A percentile compares a stretch with the other conserved stretches of the same genome.
These are phyloP conservation scores for Vararia minispora DNA, from an alignment of 768 basidiomycete genomes.

Conservation along the genomic window DNA sequence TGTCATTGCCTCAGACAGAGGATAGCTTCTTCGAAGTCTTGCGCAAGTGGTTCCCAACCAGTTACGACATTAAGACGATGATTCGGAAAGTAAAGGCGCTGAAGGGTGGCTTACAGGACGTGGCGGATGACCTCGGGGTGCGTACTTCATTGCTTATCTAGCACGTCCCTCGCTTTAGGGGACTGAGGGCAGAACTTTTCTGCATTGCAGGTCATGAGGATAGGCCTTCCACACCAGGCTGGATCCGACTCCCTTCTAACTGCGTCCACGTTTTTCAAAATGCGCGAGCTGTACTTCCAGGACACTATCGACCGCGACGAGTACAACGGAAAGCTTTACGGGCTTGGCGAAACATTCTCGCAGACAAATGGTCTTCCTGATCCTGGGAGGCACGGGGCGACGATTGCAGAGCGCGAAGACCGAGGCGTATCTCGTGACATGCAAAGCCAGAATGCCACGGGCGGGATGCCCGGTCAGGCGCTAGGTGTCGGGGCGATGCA, in stretches of 20 bases:
- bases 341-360: slow-evolving; percentile 71
- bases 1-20: slow-evolving; percentile 82
- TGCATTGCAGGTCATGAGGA: slow-evolving; percentile 60
- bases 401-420: slow-evolving; percentile 76
- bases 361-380: slow-evolving; percentile 56
- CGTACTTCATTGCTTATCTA: slow-evolving; percentile 19
- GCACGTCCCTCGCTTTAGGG: background rate
- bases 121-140: slow-evolving; percentile 93
- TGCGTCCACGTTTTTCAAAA: slow-evolving; percentile 91
- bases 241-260: slow-evolving; percentile 96
- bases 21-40: slow-evolving; percentile 84
- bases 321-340: slow-evolving; percentile 76
- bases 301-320: slow-evolving; percentile 78
- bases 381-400: slow-evolving; percentile 57
- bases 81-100: slow-evolving; percentile 78
- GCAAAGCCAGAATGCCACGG: slow-evolving; percentile 34
- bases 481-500: slow-evolving; percentile 1
- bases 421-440: slow-evolving; percentile 35
- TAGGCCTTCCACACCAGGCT: slow-evolving; percentile 89
- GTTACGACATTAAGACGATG: slow-evolving; percentile 97
- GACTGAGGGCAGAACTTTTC: slow-evolving; percentile 4
- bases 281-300: slow-evolving; percentile 86
- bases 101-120: slow-evolving; percentile 86
- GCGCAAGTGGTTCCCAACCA: slow-evolving; percentile 86
- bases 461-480: background rate